Conservation (phyloP, 805 yeast genomes). For the Hanseniaspora occidentalis region DNA sequence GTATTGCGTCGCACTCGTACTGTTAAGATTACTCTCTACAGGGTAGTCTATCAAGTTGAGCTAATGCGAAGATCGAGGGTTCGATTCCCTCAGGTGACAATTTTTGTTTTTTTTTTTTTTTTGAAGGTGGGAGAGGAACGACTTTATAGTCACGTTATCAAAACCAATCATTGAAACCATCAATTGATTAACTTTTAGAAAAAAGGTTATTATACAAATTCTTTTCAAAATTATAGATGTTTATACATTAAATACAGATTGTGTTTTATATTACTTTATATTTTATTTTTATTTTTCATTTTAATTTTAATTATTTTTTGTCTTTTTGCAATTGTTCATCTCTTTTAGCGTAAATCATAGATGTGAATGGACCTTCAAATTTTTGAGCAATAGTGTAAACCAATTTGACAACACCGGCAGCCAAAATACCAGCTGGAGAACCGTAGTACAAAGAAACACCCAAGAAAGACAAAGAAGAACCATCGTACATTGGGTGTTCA, state of each 20-base stretch:
- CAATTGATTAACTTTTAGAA: no score
- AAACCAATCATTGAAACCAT: not conserved
- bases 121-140: not conserved
- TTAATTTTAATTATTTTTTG: not conserved
- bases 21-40: no score
- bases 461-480: conserved; percentile 77
- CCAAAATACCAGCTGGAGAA: conserved; percentile 77
- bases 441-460: conserved; percentile 84
- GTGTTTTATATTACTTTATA: not conserved
- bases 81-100: conserved; percentile 43
- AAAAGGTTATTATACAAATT: no score
- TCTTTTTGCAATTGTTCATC: conserved; percentile 26
- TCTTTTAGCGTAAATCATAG: conserved; percentile 70
- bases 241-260: not conserved
- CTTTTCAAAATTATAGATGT: no score
- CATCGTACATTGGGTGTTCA: conserved; percentile 95
- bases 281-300: not conserved
- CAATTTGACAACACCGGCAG: conserved; percentile 57
- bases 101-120: conserved; percentile 7
- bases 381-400: conserved; percentile 77
- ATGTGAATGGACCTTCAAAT: conserved; percentile 96
- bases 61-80: conserved; percentile 39
- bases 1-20: conserved; percentile 48
- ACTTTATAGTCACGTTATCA: not conserved
- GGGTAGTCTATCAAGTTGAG: no score